Conservation (phyloP, 2,329 filamentous ascomycete species). For the Cladosporium sp. region DNA sequence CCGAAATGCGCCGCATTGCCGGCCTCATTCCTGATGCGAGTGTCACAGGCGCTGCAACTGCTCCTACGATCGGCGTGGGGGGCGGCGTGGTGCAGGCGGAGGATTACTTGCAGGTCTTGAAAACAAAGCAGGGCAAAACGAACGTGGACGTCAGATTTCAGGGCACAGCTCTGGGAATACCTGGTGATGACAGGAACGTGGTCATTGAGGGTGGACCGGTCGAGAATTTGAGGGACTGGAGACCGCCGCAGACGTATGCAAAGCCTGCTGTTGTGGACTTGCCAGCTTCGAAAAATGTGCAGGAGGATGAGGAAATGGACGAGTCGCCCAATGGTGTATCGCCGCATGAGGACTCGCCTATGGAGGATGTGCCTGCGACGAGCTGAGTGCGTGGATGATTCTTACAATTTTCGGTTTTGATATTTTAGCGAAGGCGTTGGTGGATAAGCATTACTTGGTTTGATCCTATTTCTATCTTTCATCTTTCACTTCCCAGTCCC, state of each 20-base stretch:
- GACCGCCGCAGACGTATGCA: constrained; percentile 17
- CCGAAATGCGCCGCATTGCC: constrained; percentile 76
- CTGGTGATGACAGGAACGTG: constrained; percentile 65
- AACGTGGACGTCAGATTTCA: constrained; percentile 75
- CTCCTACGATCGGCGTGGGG: constrained; percentile 32
- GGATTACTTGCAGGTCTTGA: constrained; percentile 56
- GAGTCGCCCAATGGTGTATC: constrained; percentile 1
- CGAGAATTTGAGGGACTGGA: constrained; percentile 65
- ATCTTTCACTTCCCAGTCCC: not conserved
- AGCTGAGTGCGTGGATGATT: not conserved
- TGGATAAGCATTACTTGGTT: constrained; percentile 3
- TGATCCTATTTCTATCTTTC: not conserved
- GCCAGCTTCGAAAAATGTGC: not conserved
- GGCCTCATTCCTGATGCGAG: constrained; percentile 51
- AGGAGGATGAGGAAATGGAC: constrained; percentile 5
- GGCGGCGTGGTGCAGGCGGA: constrained; percentile 37
- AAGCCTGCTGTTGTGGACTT: constrained; percentile 3
- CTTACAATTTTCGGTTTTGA: not conserved
- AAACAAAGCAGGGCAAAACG: constrained; percentile 87
- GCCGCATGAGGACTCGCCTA: constrained; percentile 10
- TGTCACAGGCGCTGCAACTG: constrained; percentile 40
- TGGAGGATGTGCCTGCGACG: constrained; percentile 6
- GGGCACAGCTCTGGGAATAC: constrained; percentile 75
- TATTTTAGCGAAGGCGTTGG: constrained; percentile 17
- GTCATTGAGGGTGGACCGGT: constrained; percentile 72